Percentiles rank a stretch among this genome's conserved stretches.
These are phyloP conservation scores for Aspergillus oerlinghausenensis DNA, from an alignment of 2,329 filamentous ascomycete genomes.

Conservation along the genomic window DNA sequence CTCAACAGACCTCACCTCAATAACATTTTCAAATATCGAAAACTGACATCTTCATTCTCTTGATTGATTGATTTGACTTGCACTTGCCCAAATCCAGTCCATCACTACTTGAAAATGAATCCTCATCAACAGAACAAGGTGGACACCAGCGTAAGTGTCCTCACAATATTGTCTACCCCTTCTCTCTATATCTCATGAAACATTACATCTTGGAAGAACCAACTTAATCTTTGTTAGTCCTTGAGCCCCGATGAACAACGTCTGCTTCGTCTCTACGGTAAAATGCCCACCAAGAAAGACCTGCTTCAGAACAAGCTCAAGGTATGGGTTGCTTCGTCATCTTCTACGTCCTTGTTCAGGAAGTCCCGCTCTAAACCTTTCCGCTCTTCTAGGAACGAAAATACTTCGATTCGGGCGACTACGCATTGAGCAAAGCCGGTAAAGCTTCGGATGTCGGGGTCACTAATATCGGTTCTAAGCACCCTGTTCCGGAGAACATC, in stretches of 20 bases:
- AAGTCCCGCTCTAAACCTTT: not conserved
- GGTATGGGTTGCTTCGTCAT: constrained; percentile 35
- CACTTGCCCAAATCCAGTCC: not conserved
- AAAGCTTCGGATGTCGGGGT: constrained; percentile 93
- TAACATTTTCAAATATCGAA: not conserved
- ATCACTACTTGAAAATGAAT: constrained; percentile 63
- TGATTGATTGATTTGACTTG: constrained; percentile 1
- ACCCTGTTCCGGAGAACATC: constrained; percentile 92
- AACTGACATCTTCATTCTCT: not conserved
- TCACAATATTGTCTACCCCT: not conserved
- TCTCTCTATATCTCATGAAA: not conserved
- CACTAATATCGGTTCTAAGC: constrained; percentile 87
- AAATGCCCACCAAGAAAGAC: constrained; percentile 93
- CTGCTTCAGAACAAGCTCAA: constrained; percentile 97
- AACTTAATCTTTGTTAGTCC: constrained; percentile 53
- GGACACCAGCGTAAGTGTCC: constrained; percentile 78
- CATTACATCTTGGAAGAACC: constrained; percentile 4
- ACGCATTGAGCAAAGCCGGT: constrained; percentile 93
- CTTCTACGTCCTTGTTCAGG: constrained; percentile 1
- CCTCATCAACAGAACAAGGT: constrained; percentile 98
- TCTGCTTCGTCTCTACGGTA: constrained; percentile 94
- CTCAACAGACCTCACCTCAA: not conserved
- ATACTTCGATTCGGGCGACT: constrained; percentile 96
- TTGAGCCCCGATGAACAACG: constrained; percentile 93
- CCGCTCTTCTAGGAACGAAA: constrained; percentile 69